These are phyloP conservation scores for Penicillium manginii DNA, from an alignment of 495 filamentous ascomycete species.

Conservation along the genomic window DNA sequence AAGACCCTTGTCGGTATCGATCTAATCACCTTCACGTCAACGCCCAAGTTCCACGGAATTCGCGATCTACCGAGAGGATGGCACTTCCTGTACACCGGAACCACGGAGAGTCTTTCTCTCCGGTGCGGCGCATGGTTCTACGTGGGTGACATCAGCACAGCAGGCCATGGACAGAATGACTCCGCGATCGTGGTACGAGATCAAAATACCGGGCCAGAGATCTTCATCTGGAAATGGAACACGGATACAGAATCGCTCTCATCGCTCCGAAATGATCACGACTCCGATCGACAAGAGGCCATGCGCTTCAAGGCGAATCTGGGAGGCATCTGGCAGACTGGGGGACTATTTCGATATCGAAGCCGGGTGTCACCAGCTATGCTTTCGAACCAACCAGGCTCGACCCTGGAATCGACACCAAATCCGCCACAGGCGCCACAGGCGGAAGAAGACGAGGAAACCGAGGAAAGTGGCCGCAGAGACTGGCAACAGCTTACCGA, in stretches of 20 bases:
- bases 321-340: conserved; percentile 43
- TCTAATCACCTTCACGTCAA: conserved; percentile 57
- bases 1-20: conserved; percentile 57
- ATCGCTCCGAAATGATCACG: conserved; percentile 29
- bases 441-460: conserved; percentile 33
- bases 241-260: conserved; percentile 34
- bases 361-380: conserved; percentile 40
- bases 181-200: conserved; percentile 18
- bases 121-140: conserved; percentile 67
- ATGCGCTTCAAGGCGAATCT: conserved; percentile 50
- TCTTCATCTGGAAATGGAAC: conserved; percentile 54
- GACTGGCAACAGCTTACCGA: conserved; percentile 51
- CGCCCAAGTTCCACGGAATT: conserved; percentile 61
- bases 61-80: conserved; percentile 59
- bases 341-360: conserved; percentile 47
- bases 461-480: conserved; percentile 33
- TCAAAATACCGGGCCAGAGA: conserved; percentile 22
- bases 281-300: conserved; percentile 34
- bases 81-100: conserved; percentile 66
- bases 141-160: conserved; percentile 39
- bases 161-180: conserved; percentile 18
- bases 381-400: conserved; percentile 18
- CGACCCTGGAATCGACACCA: background rate
- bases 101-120: conserved; percentile 58
- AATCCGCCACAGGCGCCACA: conserved; percentile 6